Base-by-base conservation (phyloP, 2,329 filamentous ascomycete species). In the Fusarium denticulatum region DNA sequence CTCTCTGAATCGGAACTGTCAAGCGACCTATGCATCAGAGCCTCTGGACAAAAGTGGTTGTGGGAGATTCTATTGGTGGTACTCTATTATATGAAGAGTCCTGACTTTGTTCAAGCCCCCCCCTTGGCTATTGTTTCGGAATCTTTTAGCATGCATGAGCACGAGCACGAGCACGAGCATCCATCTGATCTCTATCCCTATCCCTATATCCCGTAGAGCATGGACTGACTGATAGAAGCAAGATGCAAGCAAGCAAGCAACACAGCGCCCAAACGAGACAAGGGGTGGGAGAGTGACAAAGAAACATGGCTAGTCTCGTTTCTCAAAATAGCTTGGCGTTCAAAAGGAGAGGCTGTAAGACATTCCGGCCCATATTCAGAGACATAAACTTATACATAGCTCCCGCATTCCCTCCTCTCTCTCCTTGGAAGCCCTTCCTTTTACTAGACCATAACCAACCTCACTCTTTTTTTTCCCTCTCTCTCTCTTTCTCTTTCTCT, bases 331-430 rank as follows among this genome's bases (percentile, higher is more conserved):
- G 65, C 59, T 53, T 69, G 66, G 59, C 50, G 36, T 59, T 26
- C n/a, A 16, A 24, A 42, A 34, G 39, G 30, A 46, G 46, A 46
- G 45, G 32, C 37, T 36, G 60, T 22, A 36, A 46, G 40, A 52
- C 46, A 58, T 58, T 46, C 68, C 32, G 18, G 60, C 36, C 60
- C 36, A 60, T 70, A 70, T 66, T 66, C 42, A 64, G 66, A 73
- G 71, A 75, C 69, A 70, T 76, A 64, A 67, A 70, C 64, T 67
- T 77, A 78, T 78, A 78, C 67, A 76, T 71, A 69, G 63, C 60
- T 74, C 67, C 71, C 67, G 49, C 76, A 77, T 78, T 78, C 76
- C 76, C 71, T 67, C 50, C 71, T 67, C 53, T 28, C 7, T 7
- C n/a, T 52, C 39, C 30, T 50, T 50, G 22, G 68, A 78, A 74